Percentiles rank a stretch among this genome's conserved stretches.
These are phyloP conservation scores for Quercus bicolor DNA, from an alignment of 306 rosid genomes.

Conservation along the genomic window DNA sequence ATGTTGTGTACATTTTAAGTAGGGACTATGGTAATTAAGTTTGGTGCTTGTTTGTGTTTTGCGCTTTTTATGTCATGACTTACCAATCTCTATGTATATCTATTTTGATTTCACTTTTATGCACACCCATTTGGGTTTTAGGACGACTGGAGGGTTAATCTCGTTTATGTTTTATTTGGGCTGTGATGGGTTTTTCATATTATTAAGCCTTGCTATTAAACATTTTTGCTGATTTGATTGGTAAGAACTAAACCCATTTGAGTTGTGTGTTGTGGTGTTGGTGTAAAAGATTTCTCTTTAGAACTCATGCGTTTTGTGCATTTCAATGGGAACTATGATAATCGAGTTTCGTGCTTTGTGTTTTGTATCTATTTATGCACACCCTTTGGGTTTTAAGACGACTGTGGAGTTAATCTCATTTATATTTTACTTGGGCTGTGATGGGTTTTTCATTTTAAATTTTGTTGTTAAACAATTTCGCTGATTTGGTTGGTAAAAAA, in stretches of 20 bases:
- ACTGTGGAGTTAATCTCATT: too few relatives aligned
- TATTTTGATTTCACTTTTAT: not conserved
- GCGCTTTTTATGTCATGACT: too few relatives aligned
- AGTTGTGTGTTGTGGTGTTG: not conserved
- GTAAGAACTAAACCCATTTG: not conserved
- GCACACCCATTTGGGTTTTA: conserved; percentile 16
- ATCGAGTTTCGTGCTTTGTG: not conserved
- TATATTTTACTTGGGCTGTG: not conserved
- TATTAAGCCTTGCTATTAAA: not conserved
- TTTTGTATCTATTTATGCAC: not conserved
- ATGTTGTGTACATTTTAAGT: not conserved
- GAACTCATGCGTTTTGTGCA: not conserved
- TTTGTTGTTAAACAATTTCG: too few relatives aligned
- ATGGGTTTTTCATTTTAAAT: not conserved
- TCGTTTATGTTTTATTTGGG: not conserved
- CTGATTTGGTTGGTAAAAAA: not conserved
- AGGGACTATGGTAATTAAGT: not conserved
- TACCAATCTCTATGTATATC: not conserved
- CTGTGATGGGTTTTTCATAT: not conserved
- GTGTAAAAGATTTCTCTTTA: not conserved
- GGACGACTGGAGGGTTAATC: not conserved
- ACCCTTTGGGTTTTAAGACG: conserved; percentile 15
- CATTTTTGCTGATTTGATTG: too few relatives aligned
- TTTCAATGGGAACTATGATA: not conserved
- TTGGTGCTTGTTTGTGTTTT: not conserved